These are phyloP conservation scores for Botrytis aclada DNA, from an alignment of 2,329 filamentous ascomycete species.

Conservation along the genomic window DNA sequence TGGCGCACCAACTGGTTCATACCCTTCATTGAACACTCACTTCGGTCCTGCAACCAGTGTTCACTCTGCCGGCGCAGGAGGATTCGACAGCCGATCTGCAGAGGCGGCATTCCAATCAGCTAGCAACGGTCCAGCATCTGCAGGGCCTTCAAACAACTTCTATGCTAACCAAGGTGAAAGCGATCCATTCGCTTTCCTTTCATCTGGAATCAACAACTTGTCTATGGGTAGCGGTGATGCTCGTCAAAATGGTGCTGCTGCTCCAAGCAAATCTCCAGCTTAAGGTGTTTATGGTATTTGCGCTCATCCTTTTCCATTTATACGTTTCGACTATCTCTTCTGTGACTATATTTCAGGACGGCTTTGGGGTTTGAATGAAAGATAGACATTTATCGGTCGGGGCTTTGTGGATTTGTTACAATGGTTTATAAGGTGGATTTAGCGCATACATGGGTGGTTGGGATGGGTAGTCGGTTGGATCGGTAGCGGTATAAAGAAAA, in stretches of 20 bases:
- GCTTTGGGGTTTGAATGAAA: conserved; percentile 36
- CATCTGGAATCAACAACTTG: conserved; percentile 67
- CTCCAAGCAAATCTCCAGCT: conserved; percentile 39
- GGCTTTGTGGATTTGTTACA: conserved; percentile 33
- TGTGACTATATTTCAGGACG: conserved; percentile 39
- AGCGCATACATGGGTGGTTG: conserved; percentile 23
- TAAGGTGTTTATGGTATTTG: conserved; percentile 29
- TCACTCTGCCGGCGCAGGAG: conserved; percentile 77
- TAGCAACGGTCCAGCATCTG: conserved; percentile 74
- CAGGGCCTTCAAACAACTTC: conserved; percentile 70
- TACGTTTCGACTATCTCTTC: conserved; percentile 33
- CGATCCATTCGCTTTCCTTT: conserved; percentile 79
- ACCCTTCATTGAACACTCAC: conserved; percentile 79
- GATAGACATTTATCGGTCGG: conserved; percentile 34
- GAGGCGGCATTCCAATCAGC: conserved; percentile 93
- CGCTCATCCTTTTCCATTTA: conserved; percentile 32
- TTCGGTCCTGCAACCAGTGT: conserved; percentile 72
- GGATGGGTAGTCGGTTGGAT: conserved; percentile 26
- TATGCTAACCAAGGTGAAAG: conserved; percentile 60
- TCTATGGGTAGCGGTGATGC: conserved; percentile 65
- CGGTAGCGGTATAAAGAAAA: conserved; percentile 37
- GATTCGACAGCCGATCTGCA: conserved; percentile 88
- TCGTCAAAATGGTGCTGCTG: conserved; percentile 57
- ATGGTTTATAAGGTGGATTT: conserved; percentile 32
- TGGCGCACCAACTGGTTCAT: conserved; percentile 72